Evolutionary conservation across 176 grass and related monocot genomes (phyloP).

Genomic region (Bromus sterilis): DNA sequence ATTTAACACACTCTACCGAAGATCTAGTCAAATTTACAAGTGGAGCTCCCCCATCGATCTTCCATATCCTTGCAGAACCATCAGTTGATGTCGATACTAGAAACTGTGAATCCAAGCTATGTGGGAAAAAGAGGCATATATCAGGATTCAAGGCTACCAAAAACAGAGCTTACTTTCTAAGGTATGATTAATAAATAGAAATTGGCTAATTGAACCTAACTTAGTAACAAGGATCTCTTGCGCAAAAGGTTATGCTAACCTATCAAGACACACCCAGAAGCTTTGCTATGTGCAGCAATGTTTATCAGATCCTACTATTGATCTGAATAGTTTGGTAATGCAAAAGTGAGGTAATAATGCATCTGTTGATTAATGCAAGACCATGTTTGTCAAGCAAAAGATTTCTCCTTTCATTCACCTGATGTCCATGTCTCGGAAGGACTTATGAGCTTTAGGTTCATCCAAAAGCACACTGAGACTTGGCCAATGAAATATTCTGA

Average conservation of each 20-base stretch:
- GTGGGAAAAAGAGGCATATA: neutral
- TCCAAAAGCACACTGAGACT: slow-evolving; percentile 55
- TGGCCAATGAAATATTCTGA: slow-evolving; percentile 86
- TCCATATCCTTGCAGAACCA: slow-evolving; percentile 98
- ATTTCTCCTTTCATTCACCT: slow-evolving; percentile 32
- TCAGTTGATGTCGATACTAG: slow-evolving; percentile 76
- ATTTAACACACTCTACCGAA: slow-evolving; percentile 33
- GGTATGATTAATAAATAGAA: neutral
- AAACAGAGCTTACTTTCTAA: neutral
- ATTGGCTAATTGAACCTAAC: neutral
- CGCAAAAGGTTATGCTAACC: neutral
- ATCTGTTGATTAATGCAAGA: neutral
- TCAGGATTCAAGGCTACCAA: neutral
- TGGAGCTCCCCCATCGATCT: slow-evolving; percentile 57
- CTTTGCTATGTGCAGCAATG: neutral
- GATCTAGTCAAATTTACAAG: slow-evolving; percentile 57
- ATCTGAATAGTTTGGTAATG: neutral
- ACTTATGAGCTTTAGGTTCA: slow-evolving; percentile 94
- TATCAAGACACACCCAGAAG: neutral
- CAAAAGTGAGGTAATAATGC: neutral
- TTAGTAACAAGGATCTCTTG: neutral
- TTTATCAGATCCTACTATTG: neutral
- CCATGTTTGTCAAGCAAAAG: neutral
- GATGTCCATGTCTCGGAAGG: slow-evolving; percentile 92
- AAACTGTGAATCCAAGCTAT: slow-evolving; percentile 80